Percentiles rank a stretch among this genome's conserved stretches.
These are phyloP conservation scores for Scutellaria baicalensis DNA, from an alignment of 257 asterid species.

Conservation along the genomic window DNA sequence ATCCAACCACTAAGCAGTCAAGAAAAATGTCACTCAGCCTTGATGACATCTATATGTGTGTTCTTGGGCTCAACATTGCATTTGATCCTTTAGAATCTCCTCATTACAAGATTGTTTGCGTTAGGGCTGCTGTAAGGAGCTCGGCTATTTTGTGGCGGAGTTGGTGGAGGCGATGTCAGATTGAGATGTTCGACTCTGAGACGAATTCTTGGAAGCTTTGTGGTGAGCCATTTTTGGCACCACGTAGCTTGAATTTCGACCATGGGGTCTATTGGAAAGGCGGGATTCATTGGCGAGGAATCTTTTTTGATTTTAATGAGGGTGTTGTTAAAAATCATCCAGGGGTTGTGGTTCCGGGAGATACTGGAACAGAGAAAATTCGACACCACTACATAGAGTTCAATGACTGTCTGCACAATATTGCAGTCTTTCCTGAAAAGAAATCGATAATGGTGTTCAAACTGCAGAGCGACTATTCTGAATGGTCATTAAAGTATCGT, in stretches of 20 bases:
- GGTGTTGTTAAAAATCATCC: slow-evolving; percentile 18
- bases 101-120: slow-evolving; percentile 27
- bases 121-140: slow-evolving; percentile 12
- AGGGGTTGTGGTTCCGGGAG: neutral
- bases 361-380: neutral
- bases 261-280: slow-evolving; percentile 26
- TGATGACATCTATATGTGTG: neutral
- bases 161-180: slow-evolving; percentile 19
- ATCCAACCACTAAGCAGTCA: slow-evolving; percentile 29
- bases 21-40: slow-evolving; percentile 5
- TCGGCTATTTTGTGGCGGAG: slow-evolving; percentile 2
- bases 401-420: slow-evolving; percentile 15
- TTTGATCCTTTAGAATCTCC: slow-evolving; percentile 23
- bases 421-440: slow-evolving; percentile 9
- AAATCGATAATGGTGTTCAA: slow-evolving; percentile 16
- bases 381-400: slow-evolving; percentile 5
- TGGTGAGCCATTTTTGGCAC: slow-evolving; percentile 21
- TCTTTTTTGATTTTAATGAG: slow-evolving; percentile 13
- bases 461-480: slow-evolving; percentile 9
- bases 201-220: slow-evolving; percentile 15
- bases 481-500: slow-evolving; percentile 21
- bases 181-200: slow-evolving; percentile 27
- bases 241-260: slow-evolving; percentile 6
- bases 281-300: slow-evolving; percentile 26
- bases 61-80: slow-evolving; percentile 24